Base-by-base conservation (phyloP, 225 moss, liverwort and hornwort species). In the Pseudisothecium myosuroides region DNA sequence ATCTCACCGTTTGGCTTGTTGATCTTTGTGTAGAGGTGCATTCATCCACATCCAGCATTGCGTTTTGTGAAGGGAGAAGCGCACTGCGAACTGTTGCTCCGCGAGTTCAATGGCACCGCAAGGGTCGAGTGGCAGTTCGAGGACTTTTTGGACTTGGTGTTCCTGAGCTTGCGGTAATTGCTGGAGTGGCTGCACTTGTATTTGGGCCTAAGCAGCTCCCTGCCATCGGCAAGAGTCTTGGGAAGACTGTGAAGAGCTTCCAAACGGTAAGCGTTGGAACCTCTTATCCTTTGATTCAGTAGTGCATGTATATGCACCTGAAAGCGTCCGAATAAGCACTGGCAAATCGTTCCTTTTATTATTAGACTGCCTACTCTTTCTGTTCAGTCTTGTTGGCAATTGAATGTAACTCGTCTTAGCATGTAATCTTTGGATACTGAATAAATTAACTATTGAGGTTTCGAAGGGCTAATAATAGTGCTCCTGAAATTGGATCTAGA, bases 121-220 rank as follows among this genome's bases (percentile, higher is more conserved):
- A 76, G 73, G 90, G 88, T 69, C 83, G 90, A 84, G 78, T 91
- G 76, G 94, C 89, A n/a, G 95, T 96, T 78, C 93, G 96, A 43
- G 94, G 95, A 68, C 93, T 98, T 62, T 97, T 97, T 82, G 98
- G 96, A 61, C 92, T 98, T 66, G 98, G 97, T 31, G 98, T 98
- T 60, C 98, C 98, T 66, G 98, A 98, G 86, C 94, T 98, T 79
- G 98, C 93, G 54, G 98, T 98, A 32, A 98, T 98, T 92, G 98
- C 96, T 10, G 98, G 98, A 56, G 98, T 97, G 56, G 98, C 96
- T 89, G 98, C 96, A 43, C 92, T 98, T 86, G 90, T 98, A 17
- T 98, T 98, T 45, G 96, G 97, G 85, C 98, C 98, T 4, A 97
- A 98, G 94, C 94, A 98, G 89, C 96, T 98, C 74, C 98, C 98